Percentiles rank a stretch among this genome's conserved stretches.
These are phyloP conservation scores for Tolypocladium cylindrosporum DNA, from an alignment of 2,329 filamentous ascomycete genomes.

Conservation along the genomic window DNA sequence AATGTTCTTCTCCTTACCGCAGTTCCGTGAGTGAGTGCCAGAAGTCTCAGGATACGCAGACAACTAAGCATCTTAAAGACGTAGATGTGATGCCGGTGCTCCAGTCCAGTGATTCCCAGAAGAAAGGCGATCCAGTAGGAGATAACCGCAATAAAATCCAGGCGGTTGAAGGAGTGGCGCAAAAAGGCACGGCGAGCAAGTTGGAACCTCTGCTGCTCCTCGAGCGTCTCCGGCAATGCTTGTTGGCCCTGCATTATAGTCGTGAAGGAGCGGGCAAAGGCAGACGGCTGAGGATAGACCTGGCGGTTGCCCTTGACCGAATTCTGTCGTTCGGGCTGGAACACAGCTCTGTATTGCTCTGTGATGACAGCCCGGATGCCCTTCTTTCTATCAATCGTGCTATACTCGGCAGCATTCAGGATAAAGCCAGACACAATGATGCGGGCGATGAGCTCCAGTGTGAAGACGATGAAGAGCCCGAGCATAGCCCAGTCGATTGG, in stretches of 20 bases:
- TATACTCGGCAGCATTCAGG: conserved; percentile 84
- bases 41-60: conserved; percentile 80
- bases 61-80: conserved; percentile 96
- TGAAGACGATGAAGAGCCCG: conserved; percentile 80
- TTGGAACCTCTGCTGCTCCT: conserved; percentile 72
- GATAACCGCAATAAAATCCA: conserved; percentile 91
- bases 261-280: conserved; percentile 69
- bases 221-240: conserved; percentile 50
- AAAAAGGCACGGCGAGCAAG: conserved; percentile 87
- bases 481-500: conserved; percentile 74
- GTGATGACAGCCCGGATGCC: conserved; percentile 65
- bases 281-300: conserved; percentile 42
- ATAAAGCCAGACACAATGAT: conserved; percentile 91
- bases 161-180: conserved; percentile 87
- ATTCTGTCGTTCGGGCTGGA: conserved; percentile 68
- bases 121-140: conserved; percentile 89
- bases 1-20: conserved; percentile 45
- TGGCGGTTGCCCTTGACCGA: conserved; percentile 47
- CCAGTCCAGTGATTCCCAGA: conserved; percentile 59
- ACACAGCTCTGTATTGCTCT: conserved; percentile 68
- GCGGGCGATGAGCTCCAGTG: conserved; percentile 70
- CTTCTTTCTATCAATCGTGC: conserved; percentile 70
- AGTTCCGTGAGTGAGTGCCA: conserved; percentile 87
- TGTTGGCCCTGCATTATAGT: conserved; percentile 60
- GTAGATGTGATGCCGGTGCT: conserved; percentile 63